Evolutionary conservation across 352 stramenopile species (phyloP).

Genomic region (Globisporangium megalacanthum): DNA sequence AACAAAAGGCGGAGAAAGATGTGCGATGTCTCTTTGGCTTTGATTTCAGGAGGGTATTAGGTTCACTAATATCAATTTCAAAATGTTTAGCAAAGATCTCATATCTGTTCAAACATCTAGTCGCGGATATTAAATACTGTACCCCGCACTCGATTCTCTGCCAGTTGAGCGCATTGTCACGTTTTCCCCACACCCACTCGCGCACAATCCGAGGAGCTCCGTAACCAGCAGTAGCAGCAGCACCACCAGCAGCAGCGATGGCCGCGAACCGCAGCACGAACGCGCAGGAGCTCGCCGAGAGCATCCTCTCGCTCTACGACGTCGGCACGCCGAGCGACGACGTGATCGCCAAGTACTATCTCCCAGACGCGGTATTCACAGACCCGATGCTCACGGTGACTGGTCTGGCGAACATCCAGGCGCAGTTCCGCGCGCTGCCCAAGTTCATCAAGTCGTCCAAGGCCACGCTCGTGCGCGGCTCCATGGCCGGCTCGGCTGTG

Average conservation of each 20-base stretch:
- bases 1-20: no score
- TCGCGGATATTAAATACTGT: no score
- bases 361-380: constrained; percentile 69
- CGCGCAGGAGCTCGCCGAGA: constrained; percentile 72
- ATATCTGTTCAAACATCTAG: no score
- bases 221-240: background rate
- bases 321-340: constrained; percentile 57
- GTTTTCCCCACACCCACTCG: no score
- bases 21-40: no score
- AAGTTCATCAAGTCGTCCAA: constrained; percentile 77
- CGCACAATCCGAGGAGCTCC: background rate
- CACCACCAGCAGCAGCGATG: constrained; percentile 21
- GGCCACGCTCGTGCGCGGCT: constrained; percentile 72
- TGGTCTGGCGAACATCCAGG: constrained; percentile 77
- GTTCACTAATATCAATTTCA: no score
- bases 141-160: no score
- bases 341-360: constrained; percentile 77
- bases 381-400: constrained; percentile 72
- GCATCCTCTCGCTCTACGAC: constrained; percentile 81
- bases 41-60: no score
- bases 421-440: constrained; percentile 75
- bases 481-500: constrained; percentile 72
- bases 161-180: no score
- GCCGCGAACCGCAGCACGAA: constrained; percentile 51
- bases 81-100: no score